Evolutionary conservation across 495 filamentous ascomycete species (phyloP), one percentile per base, ranked within the genome.

Genomic region (Wilcoxina mikolae): DNA sequence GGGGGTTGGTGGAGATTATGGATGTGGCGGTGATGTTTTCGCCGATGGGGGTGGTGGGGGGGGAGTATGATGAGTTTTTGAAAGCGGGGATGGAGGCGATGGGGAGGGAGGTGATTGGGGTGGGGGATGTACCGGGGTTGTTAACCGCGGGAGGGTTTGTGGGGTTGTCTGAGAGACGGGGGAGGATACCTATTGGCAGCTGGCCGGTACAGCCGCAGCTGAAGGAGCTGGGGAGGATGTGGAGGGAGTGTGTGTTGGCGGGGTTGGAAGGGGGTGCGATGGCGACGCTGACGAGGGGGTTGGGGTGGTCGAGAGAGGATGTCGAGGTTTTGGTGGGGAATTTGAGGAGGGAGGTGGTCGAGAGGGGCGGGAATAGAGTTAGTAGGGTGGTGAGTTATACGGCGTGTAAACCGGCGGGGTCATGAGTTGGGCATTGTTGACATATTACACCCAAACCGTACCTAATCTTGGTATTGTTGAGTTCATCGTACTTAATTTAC

Each of bases 141-240:
- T 70, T 81, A 68, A 67, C 67, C 52, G 69, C 73, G 20, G 68
- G 76, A 0, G 79, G 79, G 2, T 82, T 79, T 54, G 68, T 72
- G 15, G 69, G 78, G 54, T 66, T 81, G n/a, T 57, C 72, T 44
- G 68, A 72, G 53, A 61, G 66, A n/a, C 31, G 68, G 22, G 58
- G 60, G 51, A 77, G 73, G 57, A 53, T 75, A 7, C 78, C 76
- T 3, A 68, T 70, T 9, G 79, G 78, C 27, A 62, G 65, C 0
- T 82, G 78, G 78, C 71, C 74, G 0, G 65, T 66, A 28, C 72
- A 80, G 41, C 46, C 38, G 28, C 50, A 58, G 52, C 67, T 69
- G 58, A 72, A 68, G 56, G 71, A 75, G 58, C 57, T 68, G 31
- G 65, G 68, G 5, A 22, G 42, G 60, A 68, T 68, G 55, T 45